phyloP scores from a whole-genome alignment of 306 rosid genomes.

The Rosa rugosa region DNA sequence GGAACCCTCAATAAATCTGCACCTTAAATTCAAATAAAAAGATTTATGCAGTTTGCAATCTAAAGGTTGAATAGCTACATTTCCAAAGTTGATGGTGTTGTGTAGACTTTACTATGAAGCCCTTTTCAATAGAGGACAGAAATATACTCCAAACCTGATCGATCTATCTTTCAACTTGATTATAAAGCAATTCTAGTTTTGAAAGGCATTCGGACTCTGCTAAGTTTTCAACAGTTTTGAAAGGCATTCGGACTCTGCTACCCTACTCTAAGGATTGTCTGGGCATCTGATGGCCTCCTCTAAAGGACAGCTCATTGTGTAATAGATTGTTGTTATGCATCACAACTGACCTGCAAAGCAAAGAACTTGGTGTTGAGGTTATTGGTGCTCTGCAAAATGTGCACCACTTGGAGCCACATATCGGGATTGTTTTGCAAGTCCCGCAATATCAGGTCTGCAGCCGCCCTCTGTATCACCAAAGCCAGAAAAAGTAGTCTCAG shows the following conservation, averaged over 20 bases:
- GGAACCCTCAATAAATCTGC: neutral
- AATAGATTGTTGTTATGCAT: neutral
- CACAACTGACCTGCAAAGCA: conserved; percentile 86
- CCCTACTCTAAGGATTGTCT: neutral
- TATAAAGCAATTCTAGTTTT: conserved; percentile 1
- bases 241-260: neutral
- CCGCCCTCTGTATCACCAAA: conserved; percentile 61
- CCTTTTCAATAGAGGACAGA: neutral
- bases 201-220: neutral
- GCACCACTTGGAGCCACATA: conserved; percentile 99
- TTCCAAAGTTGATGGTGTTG: conserved; percentile 2
- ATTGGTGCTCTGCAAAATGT: conserved; percentile 73
- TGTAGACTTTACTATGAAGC: neutral
- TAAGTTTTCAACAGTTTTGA: neutral
- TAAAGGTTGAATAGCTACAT: neutral
- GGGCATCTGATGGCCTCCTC: neutral
- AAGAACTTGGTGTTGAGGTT: conserved; percentile 93
- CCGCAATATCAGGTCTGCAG: conserved; percentile 89
- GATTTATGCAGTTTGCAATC: neutral
- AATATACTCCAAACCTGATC: neutral
- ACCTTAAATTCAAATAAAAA: neutral
- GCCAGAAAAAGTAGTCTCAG: neutral
- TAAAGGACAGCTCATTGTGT: neutral
- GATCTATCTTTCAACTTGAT: neutral
- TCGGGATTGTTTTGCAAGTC: conserved; percentile 92